Conservation (phyloP, 371 early-diverging fungal genomes). For the Encephalitozoon cuniculi region DNA sequence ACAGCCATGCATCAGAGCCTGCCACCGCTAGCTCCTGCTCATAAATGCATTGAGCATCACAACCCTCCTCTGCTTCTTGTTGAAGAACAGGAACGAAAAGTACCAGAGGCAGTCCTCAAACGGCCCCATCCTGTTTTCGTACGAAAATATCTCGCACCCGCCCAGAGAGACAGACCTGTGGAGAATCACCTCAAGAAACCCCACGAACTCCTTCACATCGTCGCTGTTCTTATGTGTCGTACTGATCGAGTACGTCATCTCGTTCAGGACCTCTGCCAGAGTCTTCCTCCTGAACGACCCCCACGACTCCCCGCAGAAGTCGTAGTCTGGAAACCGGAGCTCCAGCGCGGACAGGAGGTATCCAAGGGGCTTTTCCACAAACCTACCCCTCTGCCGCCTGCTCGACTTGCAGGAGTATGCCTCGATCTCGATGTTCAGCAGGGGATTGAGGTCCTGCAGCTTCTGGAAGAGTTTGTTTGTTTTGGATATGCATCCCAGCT, state of each 20-base stretch:
- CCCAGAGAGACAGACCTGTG: slow-evolving; percentile 4
- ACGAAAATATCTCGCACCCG: slow-evolving; percentile 13
- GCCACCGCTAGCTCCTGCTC: not conserved
- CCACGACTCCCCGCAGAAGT: not conserved
- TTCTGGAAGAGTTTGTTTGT: slow-evolving; percentile 32
- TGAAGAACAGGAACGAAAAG: slow-evolving; percentile 26
- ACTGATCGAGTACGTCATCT: slow-evolving; percentile 15
- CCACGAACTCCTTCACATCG: slow-evolving; percentile 17
- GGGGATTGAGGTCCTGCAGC: not conserved
- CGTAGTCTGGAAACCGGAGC: slow-evolving; percentile 28
- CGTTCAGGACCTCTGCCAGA: not conserved
- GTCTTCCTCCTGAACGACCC: not conserved
- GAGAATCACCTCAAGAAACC: slow-evolving; percentile 19
- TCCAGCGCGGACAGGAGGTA: slow-evolving; percentile 22
- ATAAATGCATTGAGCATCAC: slow-evolving; percentile 27
- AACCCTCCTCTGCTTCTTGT: slow-evolving; percentile 26
- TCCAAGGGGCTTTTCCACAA: slow-evolving; percentile 21
- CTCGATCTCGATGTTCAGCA: slow-evolving; percentile 29
- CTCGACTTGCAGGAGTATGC: slow-evolving; percentile 45
- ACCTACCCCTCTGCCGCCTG: slow-evolving; percentile 9
- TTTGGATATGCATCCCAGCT: slow-evolving; percentile 27
- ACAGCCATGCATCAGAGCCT: no score
- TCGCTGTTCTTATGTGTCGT: not conserved
- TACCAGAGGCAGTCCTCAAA: not conserved
- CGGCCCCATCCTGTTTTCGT: not conserved